Conservation (phyloP, 257 asterid genomes). For the Phtheirospermum japonicum region DNA sequence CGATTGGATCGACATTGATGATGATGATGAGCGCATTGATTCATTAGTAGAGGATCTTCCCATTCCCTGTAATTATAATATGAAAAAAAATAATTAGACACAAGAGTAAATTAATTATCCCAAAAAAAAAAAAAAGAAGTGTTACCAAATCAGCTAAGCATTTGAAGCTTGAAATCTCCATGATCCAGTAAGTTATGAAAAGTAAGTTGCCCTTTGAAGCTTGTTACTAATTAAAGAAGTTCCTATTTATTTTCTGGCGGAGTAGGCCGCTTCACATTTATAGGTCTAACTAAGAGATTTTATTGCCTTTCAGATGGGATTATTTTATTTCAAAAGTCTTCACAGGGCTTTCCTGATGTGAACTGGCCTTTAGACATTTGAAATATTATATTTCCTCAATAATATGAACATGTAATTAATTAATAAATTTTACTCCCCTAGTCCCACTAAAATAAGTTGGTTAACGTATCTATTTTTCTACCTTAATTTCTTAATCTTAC, state of each 20-base stretch:
- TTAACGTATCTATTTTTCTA: neutral
- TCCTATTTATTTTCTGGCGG: too few relatives aligned
- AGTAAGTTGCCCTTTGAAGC: too few relatives aligned
- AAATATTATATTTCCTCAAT: constrained; percentile 29
- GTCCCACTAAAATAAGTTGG: neutral
- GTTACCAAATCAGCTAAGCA: constrained; percentile 60
- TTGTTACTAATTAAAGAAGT: too few relatives aligned
- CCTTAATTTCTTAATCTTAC: too few relatives aligned
- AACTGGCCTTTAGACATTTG: constrained; percentile 43
- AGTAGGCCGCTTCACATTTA: too few relatives aligned
- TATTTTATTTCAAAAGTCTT: constrained; percentile 32
- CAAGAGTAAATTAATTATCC: too few relatives aligned
- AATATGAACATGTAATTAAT: constrained; percentile 26
- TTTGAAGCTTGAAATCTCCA: constrained; percentile 57
- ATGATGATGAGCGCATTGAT: neutral
- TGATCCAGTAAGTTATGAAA: neutral
- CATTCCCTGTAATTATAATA: neutral
- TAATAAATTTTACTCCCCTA: neutral
- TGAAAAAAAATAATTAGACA: too few relatives aligned
- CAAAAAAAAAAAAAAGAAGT: neutral
- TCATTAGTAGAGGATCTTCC: neutral
- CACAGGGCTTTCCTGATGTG: constrained; percentile 43
- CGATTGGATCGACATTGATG: too few relatives aligned
- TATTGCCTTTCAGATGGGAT: neutral
- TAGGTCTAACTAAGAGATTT: too few relatives aligned